phyloP scores from a whole-genome alignment of 2,329 filamentous ascomycete genomes.

The Cercospora sojina region DNA sequence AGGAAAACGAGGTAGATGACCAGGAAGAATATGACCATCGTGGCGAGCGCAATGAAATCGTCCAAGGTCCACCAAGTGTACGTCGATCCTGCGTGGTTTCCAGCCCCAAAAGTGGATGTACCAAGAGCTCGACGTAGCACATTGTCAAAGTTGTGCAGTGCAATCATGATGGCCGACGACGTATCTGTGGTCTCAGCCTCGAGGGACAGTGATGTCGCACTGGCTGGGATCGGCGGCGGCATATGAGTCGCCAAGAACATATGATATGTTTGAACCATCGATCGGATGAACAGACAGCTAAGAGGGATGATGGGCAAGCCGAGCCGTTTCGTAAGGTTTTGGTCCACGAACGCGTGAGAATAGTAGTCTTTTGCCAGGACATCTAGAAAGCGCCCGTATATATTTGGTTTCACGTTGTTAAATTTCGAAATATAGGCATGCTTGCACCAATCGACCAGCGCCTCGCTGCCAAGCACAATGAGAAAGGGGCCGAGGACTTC shows the following conservation, averaged over 20 bases:
- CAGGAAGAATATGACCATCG: constrained; percentile 84
- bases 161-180: constrained; percentile 73
- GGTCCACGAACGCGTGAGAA: constrained; percentile 88
- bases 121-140: constrained; percentile 76
- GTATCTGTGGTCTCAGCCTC: constrained; percentile 48
- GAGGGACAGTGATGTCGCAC: constrained; percentile 63
- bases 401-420: constrained; percentile 89
- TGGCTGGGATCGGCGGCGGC: constrained; percentile 67
- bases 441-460: constrained; percentile 95
- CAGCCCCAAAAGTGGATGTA: constrained; percentile 64
- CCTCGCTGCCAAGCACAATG: constrained; percentile 91
- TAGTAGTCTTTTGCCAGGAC: constrained; percentile 98
- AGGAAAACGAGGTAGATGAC: constrained; percentile 81
- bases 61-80: constrained; percentile 62
- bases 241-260: constrained; percentile 93
- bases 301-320: constrained; percentile 89
- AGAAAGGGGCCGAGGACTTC: constrained; percentile 92
- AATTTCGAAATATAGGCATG: constrained; percentile 98
- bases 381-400: constrained; percentile 88
- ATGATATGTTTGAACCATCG: constrained; percentile 92
- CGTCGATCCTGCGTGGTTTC: constrained; percentile 38
- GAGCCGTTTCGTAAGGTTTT: constrained; percentile 83
- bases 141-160: constrained; percentile 74
- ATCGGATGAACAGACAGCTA: constrained; percentile 91
- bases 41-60: constrained; percentile 70